Percentiles rank a stretch among this genome's conserved stretches.
Conservation (phyloP, 2,329 filamentous ascomycete genomes). For the Stylonectria norvegica region DNA sequence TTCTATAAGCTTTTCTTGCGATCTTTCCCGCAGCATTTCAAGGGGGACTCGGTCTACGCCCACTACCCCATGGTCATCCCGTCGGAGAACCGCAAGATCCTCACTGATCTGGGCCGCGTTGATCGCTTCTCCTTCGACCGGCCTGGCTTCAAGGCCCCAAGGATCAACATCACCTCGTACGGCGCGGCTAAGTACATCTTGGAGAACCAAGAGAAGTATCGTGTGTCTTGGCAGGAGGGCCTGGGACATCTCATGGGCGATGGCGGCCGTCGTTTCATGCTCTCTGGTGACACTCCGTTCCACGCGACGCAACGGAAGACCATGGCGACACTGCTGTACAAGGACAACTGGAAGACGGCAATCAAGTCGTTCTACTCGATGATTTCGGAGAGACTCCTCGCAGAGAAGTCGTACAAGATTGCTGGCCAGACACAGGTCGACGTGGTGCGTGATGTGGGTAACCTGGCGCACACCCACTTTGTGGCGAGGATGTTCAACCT, state of each 20-base stretch:
- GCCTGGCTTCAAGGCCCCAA: slow-evolving; percentile 49
- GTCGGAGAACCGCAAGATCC: slow-evolving; percentile 66
- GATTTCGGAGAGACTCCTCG: slow-evolving; percentile 59
- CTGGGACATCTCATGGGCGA: slow-evolving; percentile 60
- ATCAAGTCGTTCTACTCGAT: slow-evolving; percentile 66
- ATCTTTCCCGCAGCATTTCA: slow-evolving; percentile 78
- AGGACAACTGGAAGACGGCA: slow-evolving; percentile 57
- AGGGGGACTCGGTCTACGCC: slow-evolving; percentile 73
- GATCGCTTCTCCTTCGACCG: slow-evolving; percentile 67
- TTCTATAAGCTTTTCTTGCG: slow-evolving; percentile 81
- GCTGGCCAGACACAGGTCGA: slow-evolving; percentile 59
- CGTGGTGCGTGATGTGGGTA: slow-evolving; percentile 66
- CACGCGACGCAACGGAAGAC: slow-evolving; percentile 50
- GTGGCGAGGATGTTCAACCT: slow-evolving; percentile 61
- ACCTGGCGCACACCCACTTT: slow-evolving; percentile 63
- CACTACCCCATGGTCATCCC: slow-evolving; percentile 74
- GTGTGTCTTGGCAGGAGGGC: slow-evolving; percentile 60
- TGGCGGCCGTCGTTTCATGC: slow-evolving; percentile 53
- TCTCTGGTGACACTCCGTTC: slow-evolving; percentile 48
- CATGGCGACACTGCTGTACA: slow-evolving; percentile 57
- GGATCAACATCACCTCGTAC: slow-evolving; percentile 58
- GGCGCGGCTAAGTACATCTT: slow-evolving; percentile 60
- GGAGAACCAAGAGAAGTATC: slow-evolving; percentile 59
- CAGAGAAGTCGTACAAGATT: slow-evolving; percentile 62
- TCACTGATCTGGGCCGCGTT: slow-evolving; percentile 63